Percentiles rank a stretch among this genome's conserved stretches.
phyloP scores from a whole-genome alignment of 2,329 filamentous ascomycete species.

The Botryotinia narcissicola region DNA sequence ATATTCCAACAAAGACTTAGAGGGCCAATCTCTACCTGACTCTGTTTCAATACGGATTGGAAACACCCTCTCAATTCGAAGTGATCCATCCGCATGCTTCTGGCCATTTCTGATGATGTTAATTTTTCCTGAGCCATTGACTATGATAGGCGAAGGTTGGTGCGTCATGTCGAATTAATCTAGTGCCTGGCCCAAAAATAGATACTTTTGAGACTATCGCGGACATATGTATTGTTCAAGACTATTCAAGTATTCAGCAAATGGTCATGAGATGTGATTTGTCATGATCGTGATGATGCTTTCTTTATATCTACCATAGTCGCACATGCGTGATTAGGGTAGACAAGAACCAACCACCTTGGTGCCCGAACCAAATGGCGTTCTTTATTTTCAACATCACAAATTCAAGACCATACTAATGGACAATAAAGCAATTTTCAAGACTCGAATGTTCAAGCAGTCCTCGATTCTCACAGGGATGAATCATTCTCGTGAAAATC shows the following conservation, averaged over 20 bases:
- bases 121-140: not conserved
- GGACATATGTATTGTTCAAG: not conserved
- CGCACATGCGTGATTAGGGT: not conserved
- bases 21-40: not conserved
- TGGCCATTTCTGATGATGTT: not conserved
- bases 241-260: not conserved
- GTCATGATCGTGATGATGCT: not conserved
- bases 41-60: slow-evolving; percentile 20
- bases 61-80: slow-evolving; percentile 17
- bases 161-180: not conserved
- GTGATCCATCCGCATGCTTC: not conserved
- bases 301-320: not conserved
- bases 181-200: not conserved
- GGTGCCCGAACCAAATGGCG: not conserved
- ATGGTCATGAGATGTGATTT: not conserved
- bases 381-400: not conserved
- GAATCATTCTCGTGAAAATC: not conserved
- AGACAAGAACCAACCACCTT: not conserved
- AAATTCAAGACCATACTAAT: not conserved
- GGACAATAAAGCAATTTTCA: not conserved
- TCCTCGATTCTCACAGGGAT: not conserved
- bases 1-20: too few species aligned
- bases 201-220: not conserved
- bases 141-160: not conserved
- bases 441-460: not conserved